Percentiles rank a stretch among this genome's conserved stretches.
These are phyloP conservation scores for Macrophomina pseudophaseolina DNA, from an alignment of 2,329 filamentous ascomycete species.

Conservation along the genomic window DNA sequence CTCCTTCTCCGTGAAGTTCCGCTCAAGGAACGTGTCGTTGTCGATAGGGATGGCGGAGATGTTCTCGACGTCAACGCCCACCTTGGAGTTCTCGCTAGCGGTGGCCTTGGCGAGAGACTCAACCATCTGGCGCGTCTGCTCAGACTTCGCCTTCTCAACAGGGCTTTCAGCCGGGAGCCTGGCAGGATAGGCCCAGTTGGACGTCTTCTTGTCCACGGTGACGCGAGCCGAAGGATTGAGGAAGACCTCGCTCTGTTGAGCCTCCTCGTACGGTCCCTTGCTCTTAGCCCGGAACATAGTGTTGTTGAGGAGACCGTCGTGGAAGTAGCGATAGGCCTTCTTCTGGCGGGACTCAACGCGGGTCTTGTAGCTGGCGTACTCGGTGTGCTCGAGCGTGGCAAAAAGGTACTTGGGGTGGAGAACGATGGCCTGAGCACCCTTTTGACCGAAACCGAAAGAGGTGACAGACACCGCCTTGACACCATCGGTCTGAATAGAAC, in stretches of 20 bases:
- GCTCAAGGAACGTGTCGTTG: conserved; percentile 91
- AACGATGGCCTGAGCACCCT: conserved; percentile 96
- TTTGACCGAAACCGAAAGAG: conserved; percentile 98
- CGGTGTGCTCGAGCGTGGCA: conserved; percentile 86
- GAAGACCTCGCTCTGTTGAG: conserved; percentile 84
- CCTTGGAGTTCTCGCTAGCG: conserved; percentile 67
- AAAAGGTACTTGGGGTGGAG: conserved; percentile 96
- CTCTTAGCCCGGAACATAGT: conserved; percentile 95
- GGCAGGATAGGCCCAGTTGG: conserved; percentile 73
- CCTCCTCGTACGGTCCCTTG: conserved; percentile 86
- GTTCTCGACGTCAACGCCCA: conserved; percentile 93
- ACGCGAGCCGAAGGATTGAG: conserved; percentile 94
- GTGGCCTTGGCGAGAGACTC: conserved; percentile 75
- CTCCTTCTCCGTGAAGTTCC: conserved; percentile 89
- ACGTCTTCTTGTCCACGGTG: conserved; percentile 81
- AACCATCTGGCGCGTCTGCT: conserved; percentile 75
- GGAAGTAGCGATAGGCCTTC: conserved; percentile 98
- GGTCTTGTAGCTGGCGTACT: conserved; percentile 79
- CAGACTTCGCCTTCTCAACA: conserved; percentile 60
- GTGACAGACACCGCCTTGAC: conserved; percentile 99
- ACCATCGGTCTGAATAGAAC: conserved; percentile 94
- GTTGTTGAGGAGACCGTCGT: conserved; percentile 98
- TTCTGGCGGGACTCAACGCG: conserved; percentile 95
- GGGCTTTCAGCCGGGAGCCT: conserved; percentile 63
- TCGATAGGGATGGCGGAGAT: conserved; percentile 86